A percentile compares a stretch with the other conserved stretches of the same genome.
Evolutionary conservation across 2,329 filamentous ascomycete genomes (phyloP).

Genomic region (Xylaria sp.): DNA sequence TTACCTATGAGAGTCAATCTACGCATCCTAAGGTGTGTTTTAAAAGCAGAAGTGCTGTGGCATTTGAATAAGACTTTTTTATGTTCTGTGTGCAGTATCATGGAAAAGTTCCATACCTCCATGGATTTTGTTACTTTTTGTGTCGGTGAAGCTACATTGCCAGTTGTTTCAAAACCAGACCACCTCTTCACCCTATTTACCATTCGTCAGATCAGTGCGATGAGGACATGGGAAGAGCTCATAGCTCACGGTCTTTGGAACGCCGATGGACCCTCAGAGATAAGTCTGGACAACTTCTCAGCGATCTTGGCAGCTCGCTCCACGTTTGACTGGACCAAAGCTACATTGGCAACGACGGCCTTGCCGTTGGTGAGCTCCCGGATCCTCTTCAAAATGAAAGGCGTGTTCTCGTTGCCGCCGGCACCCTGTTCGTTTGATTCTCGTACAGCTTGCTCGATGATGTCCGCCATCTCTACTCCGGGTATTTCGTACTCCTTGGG

Average conservation of each 20-base stretch:
- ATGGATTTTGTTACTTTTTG: constrained; percentile 9
- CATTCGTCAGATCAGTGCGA: constrained; percentile 20
- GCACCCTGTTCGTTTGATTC: constrained; percentile 61
- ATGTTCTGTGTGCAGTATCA: not conserved
- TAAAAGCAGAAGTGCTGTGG: not conserved
- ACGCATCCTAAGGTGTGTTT: not conserved
- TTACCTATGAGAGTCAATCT: constrained; percentile 22
- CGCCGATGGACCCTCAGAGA: constrained; percentile 28
- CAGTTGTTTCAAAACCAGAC: constrained; percentile 6
- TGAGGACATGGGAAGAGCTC: constrained; percentile 17
- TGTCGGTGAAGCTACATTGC: constrained; percentile 13
- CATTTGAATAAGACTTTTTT: not conserved
- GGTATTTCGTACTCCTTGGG: constrained; percentile 65
- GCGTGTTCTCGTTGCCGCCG: constrained; percentile 73
- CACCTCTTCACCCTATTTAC: constrained; percentile 23
- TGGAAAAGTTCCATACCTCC: constrained; percentile 22
- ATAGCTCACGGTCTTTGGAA: constrained; percentile 29
- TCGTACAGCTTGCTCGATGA: constrained; percentile 62
- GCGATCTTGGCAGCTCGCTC: constrained; percentile 50
- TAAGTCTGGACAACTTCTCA: constrained; percentile 45
- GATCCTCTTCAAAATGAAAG: constrained; percentile 74
- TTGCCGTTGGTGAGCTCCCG: constrained; percentile 68
- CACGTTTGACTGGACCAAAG: constrained; percentile 51
- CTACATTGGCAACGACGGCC: constrained; percentile 69
- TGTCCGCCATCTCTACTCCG: constrained; percentile 61